Percentiles rank a stretch among this genome's conserved stretches.
Conservation (phyloP, 2,329 filamentous ascomycete species). For the Biscogniauxia marginata region DNA sequence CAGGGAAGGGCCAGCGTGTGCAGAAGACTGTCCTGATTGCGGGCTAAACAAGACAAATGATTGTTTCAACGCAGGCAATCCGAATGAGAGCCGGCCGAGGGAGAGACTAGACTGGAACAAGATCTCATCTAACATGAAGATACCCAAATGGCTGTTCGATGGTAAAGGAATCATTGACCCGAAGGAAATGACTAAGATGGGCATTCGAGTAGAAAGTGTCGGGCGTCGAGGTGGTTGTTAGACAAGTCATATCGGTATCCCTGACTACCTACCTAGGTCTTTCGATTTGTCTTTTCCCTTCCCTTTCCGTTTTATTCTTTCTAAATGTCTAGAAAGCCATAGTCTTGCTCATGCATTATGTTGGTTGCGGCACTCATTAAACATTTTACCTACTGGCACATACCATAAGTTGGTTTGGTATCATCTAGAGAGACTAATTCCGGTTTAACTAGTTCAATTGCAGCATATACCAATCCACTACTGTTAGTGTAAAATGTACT, state of each 20-base stretch:
- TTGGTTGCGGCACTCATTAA: too few species aligned
- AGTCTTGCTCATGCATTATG: too few species aligned
- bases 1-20: conserved; percentile 45
- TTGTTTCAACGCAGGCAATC: conserved; percentile 42
- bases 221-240: conserved; percentile 29
- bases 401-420: too few species aligned
- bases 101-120: conserved; percentile 51
- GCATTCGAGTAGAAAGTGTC: conserved; percentile 52
- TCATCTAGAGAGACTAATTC: too few species aligned
- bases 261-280: too few species aligned
- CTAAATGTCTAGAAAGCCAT: too few species aligned
- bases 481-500: too few species aligned
- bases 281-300: too few species aligned
- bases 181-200: conserved; percentile 47
- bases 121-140: conserved; percentile 49
- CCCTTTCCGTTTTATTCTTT: too few species aligned
- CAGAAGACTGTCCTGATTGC: conserved; percentile 50
- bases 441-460: too few species aligned
- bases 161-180: conserved; percentile 54
- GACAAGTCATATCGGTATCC: not conserved
- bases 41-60: conserved; percentile 40
- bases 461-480: too few species aligned
- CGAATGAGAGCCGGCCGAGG: conserved; percentile 45
- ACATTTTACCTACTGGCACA: too few species aligned
- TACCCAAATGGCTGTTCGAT: conserved; percentile 57